phyloP scores from a whole-genome alignment of 345 rosid species.

The Eucalyptus albens region DNA sequence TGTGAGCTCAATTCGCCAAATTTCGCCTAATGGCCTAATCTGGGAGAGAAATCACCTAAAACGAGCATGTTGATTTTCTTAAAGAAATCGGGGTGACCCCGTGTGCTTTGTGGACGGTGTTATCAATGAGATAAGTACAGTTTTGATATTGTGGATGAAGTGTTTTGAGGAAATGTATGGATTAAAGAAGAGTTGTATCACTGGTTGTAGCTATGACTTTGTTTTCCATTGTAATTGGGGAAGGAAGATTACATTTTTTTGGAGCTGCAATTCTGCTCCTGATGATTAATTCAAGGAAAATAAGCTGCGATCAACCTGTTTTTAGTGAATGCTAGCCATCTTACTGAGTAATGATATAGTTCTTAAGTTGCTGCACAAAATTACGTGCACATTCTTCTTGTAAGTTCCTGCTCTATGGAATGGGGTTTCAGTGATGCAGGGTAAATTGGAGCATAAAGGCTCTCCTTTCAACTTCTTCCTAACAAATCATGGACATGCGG shows the following conservation, averaged over 20 bases:
- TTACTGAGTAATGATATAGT: neutral
- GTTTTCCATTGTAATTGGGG: neutral
- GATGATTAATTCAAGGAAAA: neutral
- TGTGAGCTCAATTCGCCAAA: conserved; percentile 1
- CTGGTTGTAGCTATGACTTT: neutral
- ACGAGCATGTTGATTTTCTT: neutral
- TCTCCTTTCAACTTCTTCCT: conserved; percentile 6
- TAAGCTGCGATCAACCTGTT: neutral
- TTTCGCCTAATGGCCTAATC: neutral
- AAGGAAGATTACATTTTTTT: neutral
- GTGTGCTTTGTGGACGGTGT: neutral
- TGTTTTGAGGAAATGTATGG: neutral
- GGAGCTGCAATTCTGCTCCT: neutral
- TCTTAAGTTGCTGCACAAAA: neutral
- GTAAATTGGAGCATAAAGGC: conserved; percentile 1
- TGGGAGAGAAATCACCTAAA: neutral
- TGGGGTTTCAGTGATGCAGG: conserved; percentile 50
- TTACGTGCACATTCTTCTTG: neutral
- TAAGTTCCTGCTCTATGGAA: conserved; percentile 3
- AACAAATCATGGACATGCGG: conserved; percentile 12
- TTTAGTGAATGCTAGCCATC: neutral
- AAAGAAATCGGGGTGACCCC: neutral
- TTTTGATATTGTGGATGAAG: neutral
- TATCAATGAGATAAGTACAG: neutral
- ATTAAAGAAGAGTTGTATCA: neutral